Conservation (phyloP, 2,329 filamentous ascomycete species). For the Penicillium palitans region DNA sequence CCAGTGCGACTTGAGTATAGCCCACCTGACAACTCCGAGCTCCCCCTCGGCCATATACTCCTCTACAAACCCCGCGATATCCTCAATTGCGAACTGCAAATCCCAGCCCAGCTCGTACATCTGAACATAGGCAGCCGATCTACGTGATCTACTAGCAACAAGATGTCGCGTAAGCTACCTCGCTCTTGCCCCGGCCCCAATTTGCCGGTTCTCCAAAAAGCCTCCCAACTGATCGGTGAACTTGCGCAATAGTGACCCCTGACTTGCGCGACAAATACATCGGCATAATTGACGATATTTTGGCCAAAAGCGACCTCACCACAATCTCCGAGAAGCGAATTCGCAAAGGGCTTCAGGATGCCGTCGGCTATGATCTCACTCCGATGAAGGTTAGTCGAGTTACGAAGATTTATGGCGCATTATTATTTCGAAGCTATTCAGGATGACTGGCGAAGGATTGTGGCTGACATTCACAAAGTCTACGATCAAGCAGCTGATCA, state of each 20-base stretch:
- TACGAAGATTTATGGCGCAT: not conserved
- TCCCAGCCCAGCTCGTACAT: not conserved
- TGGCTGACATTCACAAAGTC: slow-evolving; percentile 47
- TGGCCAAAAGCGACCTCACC: slow-evolving; percentile 60
- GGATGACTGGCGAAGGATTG: not conserved
- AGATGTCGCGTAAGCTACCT: slow-evolving; percentile 42
- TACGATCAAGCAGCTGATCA: slow-evolving; percentile 70
- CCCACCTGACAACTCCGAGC: slow-evolving; percentile 24
- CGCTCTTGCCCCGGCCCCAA: slow-evolving; percentile 24
- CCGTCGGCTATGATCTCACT: slow-evolving; percentile 61
- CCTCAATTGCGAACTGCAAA: slow-evolving; percentile 1
- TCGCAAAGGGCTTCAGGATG: slow-evolving; percentile 62
- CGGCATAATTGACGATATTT: slow-evolving; percentile 63
- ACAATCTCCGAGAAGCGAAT: slow-evolving; percentile 67
- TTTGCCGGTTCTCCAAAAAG: slow-evolving; percentile 20
- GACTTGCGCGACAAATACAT: slow-evolving; percentile 54
- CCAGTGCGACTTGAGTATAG: slow-evolving; percentile 35
- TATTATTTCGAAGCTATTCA: not conserved
- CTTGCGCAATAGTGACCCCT: slow-evolving; percentile 46
- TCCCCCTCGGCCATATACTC: slow-evolving; percentile 3
- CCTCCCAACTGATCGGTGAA: slow-evolving; percentile 25
- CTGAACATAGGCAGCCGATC: not conserved
- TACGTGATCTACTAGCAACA: slow-evolving; percentile 19
- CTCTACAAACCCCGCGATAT: not conserved
- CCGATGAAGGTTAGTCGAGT: slow-evolving; percentile 57